Evolutionary conservation across 2,329 filamentous ascomycete genomes (phyloP).

Genomic region (Fusarium guadeloupense): DNA sequence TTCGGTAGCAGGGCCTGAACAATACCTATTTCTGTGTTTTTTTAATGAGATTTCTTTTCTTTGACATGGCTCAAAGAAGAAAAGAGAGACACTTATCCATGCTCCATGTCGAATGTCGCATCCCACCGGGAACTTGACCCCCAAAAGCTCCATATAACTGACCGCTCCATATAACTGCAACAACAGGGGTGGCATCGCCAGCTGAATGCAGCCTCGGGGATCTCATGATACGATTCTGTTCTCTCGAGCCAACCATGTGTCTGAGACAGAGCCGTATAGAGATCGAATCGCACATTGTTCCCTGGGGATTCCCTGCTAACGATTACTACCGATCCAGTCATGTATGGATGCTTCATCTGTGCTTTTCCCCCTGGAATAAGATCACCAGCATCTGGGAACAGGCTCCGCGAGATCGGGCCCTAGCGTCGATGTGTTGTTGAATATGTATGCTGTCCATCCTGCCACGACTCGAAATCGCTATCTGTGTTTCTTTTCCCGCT

Average conservation of each 20-base stretch:
- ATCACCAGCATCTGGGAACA: not conserved
- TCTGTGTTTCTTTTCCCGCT: not conserved
- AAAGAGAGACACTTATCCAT: not conserved
- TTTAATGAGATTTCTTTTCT: not conserved
- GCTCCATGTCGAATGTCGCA: not conserved
- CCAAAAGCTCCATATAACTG: no score
- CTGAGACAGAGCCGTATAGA: not conserved
- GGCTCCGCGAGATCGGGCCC: slow-evolving; percentile 11
- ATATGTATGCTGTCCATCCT: slow-evolving; percentile 30
- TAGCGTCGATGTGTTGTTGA: slow-evolving; percentile 19
- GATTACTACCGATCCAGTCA: slow-evolving; percentile 36
- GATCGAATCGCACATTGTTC: slow-evolving; percentile 1
- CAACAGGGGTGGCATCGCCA: not conserved
- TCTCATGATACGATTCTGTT: not conserved
- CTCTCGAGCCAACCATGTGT: slow-evolving; percentile 4
- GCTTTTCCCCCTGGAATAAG: slow-evolving; percentile 15
- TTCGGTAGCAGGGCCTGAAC: no score
- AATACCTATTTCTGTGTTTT: not conserved
- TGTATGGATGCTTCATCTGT: slow-evolving; percentile 26
- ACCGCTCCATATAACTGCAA: not conserved
- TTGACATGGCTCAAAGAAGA: not conserved
- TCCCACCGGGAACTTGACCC: not conserved
- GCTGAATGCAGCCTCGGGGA: slow-evolving; percentile 1
- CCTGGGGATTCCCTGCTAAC: slow-evolving; percentile 13
- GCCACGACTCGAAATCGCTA: no score